phyloP scores from a whole-genome alignment of 2,329 filamentous ascomycete genomes.

The Cucurbitaria berberidis region DNA sequence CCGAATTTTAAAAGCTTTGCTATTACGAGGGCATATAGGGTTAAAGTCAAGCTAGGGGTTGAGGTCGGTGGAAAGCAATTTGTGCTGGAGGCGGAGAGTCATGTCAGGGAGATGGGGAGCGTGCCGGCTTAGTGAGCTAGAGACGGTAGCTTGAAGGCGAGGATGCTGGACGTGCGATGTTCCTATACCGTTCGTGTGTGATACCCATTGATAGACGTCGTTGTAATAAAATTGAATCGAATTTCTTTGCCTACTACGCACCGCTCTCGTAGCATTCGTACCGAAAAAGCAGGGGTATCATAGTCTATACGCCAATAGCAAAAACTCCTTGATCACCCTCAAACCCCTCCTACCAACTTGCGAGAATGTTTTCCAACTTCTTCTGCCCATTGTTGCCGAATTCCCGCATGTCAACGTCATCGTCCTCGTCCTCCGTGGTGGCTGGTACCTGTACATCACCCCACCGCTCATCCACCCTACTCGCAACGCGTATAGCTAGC shows the following conservation, averaged over 20 bases:
- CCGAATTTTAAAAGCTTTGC: conserved; percentile 35
- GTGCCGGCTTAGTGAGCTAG: neutral
- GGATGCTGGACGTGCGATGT: neutral
- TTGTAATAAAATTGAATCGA: too few relatives aligned
- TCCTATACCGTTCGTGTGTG: neutral
- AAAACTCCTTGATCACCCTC: too few relatives aligned
- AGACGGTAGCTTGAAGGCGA: neutral
- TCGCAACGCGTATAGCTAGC: conserved; percentile 53
- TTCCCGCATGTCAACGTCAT: conserved; percentile 26
- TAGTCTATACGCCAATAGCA: conserved; percentile 10
- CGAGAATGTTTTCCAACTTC: conserved; percentile 37
- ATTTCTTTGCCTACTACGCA: too few relatives aligned
- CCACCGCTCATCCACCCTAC: conserved; percentile 40
- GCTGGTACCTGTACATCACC: conserved; percentile 37
- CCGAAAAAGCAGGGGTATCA: conserved; percentile 13
- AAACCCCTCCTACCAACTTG: conserved; percentile 36
- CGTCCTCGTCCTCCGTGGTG: conserved; percentile 24
- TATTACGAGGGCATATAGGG: conserved; percentile 25
- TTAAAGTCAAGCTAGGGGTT: conserved; percentile 23
- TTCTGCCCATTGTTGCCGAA: conserved; percentile 22
- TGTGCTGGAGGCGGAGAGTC: conserved; percentile 20
- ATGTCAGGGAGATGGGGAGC: conserved; percentile 16
- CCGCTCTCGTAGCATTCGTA: too few relatives aligned
- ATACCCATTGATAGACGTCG: neutral
- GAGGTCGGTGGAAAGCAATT: conserved; percentile 31